Base-by-base conservation (phyloP, 306 rosid species). In the Geum urbanum region DNA sequence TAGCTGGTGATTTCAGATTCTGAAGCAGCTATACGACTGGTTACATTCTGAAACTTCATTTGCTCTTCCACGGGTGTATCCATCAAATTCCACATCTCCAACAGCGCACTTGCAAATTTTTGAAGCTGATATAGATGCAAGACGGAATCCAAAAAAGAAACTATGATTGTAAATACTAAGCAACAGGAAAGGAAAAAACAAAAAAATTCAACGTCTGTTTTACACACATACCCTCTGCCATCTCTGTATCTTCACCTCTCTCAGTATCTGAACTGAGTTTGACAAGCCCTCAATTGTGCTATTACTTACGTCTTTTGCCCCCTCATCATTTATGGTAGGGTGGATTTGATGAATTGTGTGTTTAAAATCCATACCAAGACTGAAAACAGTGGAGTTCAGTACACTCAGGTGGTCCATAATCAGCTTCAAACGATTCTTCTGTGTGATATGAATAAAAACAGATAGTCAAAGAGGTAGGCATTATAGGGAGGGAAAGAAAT, bases 41-140 rank as follows among this genome's bases (percentile, higher is more conserved):
- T 85, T 39, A 87, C 76, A 51, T 76, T 84, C 69, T 79, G 94
- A 80, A 88, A 85, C 63, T 48, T 56, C 75, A 64, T 76, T 59
- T 84, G 91, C 74, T 89, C 90, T 74, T 75, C 94, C 66, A 72
- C 24, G 3, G 91, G 84, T 69, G 83, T 87, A 63, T 89, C 96
- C 91, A 89, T 87, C 84, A 89, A 74, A 82, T 81, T 77, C 96
- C 96, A 91, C 84, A 89, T 24, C 79, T 89, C 96, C 75, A 89
- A 71, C 54, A 91, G 70, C 40, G 77, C 57, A 66, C 80, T 74
- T 57, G 87, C 88, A 49, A 82, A 74, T 66, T 58, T 50, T 85
- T 79, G 88, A 55, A 91, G 87, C 97, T 89, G 88, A 47, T 56
- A 72, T 47, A 75, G 15, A 41, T 67, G 19, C 66, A 56, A 54